These are phyloP conservation scores for Xerocomellus dryophilus DNA, from an alignment of 768 basidiomycete species.

Conservation along the genomic window DNA sequence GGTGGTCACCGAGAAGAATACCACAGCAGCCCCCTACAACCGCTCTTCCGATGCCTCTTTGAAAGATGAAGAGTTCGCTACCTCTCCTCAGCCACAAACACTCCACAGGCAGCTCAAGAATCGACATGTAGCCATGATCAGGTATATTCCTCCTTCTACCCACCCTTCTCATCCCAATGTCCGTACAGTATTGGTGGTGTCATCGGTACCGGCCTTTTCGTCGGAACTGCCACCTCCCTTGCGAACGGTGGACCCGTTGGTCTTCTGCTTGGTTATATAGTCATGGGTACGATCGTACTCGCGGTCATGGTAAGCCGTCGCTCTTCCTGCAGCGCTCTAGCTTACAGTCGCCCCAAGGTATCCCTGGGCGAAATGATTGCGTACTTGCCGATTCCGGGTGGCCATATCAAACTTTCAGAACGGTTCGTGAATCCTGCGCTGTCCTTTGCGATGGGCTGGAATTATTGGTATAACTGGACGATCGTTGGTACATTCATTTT, in stretches of 20 bases:
- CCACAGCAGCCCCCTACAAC: neutral
- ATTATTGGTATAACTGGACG: conserved; percentile 46
- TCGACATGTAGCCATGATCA: conserved; percentile 81
- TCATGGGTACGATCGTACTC: conserved; percentile 67
- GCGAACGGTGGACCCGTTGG: conserved; percentile 67
- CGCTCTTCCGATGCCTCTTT: conserved; percentile 16
- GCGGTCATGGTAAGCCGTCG: conserved; percentile 57
- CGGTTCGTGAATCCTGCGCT: conserved; percentile 78
- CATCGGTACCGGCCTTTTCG: conserved; percentile 58
- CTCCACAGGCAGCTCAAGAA: conserved; percentile 69
- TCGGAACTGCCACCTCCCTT: conserved; percentile 57
- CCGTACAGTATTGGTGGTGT: conserved; percentile 56
- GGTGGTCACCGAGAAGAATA: conserved; percentile 26
- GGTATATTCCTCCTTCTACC: conserved; percentile 34
- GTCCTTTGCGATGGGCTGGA: conserved; percentile 56
- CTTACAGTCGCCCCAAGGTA: conserved; percentile 37
- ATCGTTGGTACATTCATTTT: conserved; percentile 17
- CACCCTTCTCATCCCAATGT: neutral
- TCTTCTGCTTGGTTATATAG: conserved; percentile 66
- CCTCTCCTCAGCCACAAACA: neutral
- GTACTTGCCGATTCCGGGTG: conserved; percentile 75
- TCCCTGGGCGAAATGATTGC: conserved; percentile 63
- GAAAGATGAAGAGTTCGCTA: conserved; percentile 21
- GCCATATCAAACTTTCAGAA: conserved; percentile 76
- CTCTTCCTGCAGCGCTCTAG: too few relatives aligned